phyloP scores from a whole-genome alignment of 2,329 filamentous ascomycete genomes.

The Claviceps capensis region DNA sequence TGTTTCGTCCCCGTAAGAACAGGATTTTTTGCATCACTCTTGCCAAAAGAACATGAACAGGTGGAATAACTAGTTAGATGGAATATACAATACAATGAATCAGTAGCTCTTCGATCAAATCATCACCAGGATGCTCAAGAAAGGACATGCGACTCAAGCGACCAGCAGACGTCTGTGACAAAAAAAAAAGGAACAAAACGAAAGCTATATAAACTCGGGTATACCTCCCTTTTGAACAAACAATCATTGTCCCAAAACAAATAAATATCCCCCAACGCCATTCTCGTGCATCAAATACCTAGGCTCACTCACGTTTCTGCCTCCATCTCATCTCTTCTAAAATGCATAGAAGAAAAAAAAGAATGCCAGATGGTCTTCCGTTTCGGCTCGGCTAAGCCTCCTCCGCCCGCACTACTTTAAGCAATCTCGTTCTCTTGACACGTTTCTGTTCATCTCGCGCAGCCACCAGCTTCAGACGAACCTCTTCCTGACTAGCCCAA shows the following conservation, averaged over 20 bases:
- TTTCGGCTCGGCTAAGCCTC: too few relatives aligned
- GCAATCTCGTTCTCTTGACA: slow-evolving; percentile 27
- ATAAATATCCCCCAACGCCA: background rate
- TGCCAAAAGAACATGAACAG: background rate
- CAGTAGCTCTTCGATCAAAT: background rate
- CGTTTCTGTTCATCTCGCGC: slow-evolving; percentile 34
- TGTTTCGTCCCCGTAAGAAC: too few relatives aligned
- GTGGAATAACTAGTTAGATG: background rate
- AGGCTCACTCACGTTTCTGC: background rate
- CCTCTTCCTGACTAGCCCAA: slow-evolving; percentile 39
- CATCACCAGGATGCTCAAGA: background rate
- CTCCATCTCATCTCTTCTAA: too few relatives aligned
- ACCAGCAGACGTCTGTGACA: background rate
- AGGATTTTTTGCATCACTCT: too few relatives aligned
- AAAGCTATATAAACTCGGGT: background rate
- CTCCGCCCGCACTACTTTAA: slow-evolving; percentile 23
- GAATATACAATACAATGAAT: background rate
- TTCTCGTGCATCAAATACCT: background rate
- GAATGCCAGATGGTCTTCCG: too few relatives aligned
- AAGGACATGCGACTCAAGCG: background rate
- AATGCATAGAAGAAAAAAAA: too few relatives aligned
- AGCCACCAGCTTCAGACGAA: slow-evolving; percentile 32
- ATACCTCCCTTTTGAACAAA: background rate
- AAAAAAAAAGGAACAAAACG: background rate
- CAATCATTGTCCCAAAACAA: background rate